Percentiles rank a stretch among this genome's conserved stretches.
phyloP scores from a whole-genome alignment of 352 stramenopile species.

The Globisporangium acanthophoron region DNA sequence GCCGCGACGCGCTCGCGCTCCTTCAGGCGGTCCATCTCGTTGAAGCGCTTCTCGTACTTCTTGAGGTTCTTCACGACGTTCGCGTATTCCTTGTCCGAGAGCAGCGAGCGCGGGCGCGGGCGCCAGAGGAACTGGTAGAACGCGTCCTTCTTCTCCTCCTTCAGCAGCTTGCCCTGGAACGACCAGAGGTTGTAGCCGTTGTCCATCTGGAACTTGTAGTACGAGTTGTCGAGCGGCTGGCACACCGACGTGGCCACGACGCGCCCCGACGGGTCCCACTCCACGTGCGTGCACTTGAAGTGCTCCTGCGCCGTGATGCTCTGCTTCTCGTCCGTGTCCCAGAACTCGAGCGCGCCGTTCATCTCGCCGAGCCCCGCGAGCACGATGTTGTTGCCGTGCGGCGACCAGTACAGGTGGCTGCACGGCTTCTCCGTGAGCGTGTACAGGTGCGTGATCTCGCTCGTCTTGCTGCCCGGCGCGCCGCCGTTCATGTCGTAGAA shows the following conservation, averaged over 20 bases:
- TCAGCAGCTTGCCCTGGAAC: constrained; percentile 96
- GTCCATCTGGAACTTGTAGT: constrained; percentile 98
- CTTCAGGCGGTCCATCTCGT: constrained; percentile 83
- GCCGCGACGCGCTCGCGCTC: constrained; percentile 67
- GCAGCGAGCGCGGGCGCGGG: constrained; percentile 90
- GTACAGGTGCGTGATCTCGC: constrained; percentile 93
- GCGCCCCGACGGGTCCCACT: constrained; percentile 97
- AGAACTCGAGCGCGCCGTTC: constrained; percentile 96
- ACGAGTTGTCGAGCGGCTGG: constrained; percentile 93
- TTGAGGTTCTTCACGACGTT: constrained; percentile 97
- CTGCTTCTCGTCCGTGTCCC: constrained; percentile 95
- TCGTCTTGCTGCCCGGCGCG: constrained; percentile 31
- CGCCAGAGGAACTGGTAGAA: constrained; percentile 95
- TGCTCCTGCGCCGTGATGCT: constrained; percentile 95
- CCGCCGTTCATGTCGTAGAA: constrained; percentile 95
- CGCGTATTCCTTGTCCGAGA: constrained; percentile 91
- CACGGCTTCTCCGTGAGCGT: constrained; percentile 94
- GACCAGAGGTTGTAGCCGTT: constrained; percentile 98
- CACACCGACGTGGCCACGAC: constrained; percentile 94
- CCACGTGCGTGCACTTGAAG: constrained; percentile 96
- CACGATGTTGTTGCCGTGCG: constrained; percentile 90
- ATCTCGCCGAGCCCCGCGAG: constrained; percentile 93
- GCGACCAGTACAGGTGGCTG: constrained; percentile 97
- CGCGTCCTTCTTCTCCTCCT: constrained; percentile 94
- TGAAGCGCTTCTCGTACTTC: constrained; percentile 93